Evolutionary conservation across 768 basidiomycete genomes (phyloP).

Genomic region (Kwoniella newhampshirensis): DNA sequence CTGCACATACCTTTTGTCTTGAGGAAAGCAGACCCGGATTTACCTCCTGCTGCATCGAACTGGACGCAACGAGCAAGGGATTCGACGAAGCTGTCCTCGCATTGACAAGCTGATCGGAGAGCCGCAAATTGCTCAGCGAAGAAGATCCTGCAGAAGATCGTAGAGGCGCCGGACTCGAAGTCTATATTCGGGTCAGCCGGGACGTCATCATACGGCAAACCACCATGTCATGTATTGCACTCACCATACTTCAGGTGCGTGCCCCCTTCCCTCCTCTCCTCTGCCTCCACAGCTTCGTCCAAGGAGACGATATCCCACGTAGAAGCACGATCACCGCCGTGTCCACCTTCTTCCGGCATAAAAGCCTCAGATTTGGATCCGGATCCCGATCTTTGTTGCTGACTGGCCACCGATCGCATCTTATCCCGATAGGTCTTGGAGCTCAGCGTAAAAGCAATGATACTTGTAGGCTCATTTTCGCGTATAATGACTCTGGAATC

Average conservation of each 20-base stretch:
- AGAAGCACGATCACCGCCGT: conserved; percentile 76
- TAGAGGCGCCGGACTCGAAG: conserved; percentile 83
- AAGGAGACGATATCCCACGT: conserved; percentile 92
- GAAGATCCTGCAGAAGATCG: conserved; percentile 88
- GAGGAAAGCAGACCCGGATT: conserved; percentile 93
- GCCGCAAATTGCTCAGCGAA: conserved; percentile 98
- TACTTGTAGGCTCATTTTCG: conserved; percentile 95
- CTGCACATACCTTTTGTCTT: conserved; percentile 77
- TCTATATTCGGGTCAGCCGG: conserved; percentile 57
- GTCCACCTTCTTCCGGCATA: conserved; percentile 79
- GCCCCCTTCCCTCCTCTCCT: conserved; percentile 43
- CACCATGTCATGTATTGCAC: conserved; percentile 9
- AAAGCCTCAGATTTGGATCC: conserved; percentile 71
- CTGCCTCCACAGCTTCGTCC: conserved; percentile 58
- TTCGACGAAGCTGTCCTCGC: conserved; percentile 90
- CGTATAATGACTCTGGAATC: conserved; percentile 93
- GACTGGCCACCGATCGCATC: conserved; percentile 35
- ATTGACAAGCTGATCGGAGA: conserved; percentile 84
- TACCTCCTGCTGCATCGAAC: conserved; percentile 93
- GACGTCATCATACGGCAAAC: neutral
- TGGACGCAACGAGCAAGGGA: conserved; percentile 90
- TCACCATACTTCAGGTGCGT: conserved; percentile 53
- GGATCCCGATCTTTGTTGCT: conserved; percentile 11
- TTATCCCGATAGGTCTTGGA: conserved; percentile 54
- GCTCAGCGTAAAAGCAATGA: conserved; percentile 83